Evolutionary conservation across 495 filamentous ascomycete genomes (phyloP).

Genomic region (Hypoxylon fragiforme): DNA sequence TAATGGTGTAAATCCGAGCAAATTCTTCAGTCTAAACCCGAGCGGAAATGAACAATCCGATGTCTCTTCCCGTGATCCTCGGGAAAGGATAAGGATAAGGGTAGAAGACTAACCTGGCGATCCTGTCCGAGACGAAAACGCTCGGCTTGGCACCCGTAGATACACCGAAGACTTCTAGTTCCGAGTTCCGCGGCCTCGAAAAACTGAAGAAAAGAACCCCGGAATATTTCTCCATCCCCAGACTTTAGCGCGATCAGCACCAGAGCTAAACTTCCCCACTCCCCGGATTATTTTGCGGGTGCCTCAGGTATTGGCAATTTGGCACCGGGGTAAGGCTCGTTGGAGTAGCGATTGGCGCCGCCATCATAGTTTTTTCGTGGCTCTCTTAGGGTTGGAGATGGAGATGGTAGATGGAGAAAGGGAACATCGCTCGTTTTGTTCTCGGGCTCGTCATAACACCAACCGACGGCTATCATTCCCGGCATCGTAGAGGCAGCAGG

Average conservation of each 20-base stretch:
- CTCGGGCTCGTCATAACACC: constrained; percentile 15
- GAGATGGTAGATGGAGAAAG: neutral
- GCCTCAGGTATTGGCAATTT: constrained; percentile 18
- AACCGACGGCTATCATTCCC: constrained; percentile 7
- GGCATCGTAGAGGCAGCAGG: neutral
- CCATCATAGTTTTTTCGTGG: neutral
- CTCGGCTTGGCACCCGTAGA: too few species aligned
- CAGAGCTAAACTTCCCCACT: too few species aligned
- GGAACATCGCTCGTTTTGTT: neutral
- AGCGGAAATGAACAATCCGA: too few species aligned
- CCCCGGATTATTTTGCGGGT: constrained; percentile 11
- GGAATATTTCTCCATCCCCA: neutral
- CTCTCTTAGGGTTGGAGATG: neutral
- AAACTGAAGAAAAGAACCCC: neutral
- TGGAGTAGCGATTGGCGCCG: constrained; percentile 6
- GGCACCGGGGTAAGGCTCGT: constrained; percentile 15
- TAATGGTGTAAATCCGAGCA: too few species aligned
- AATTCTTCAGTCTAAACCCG: too few species aligned
- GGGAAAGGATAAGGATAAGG: neutral
- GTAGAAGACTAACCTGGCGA: neutral
- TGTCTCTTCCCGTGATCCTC: too few species aligned
- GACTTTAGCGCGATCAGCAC: constrained; percentile 1
- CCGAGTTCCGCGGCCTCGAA: too few species aligned
- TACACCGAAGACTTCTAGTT: too few species aligned
- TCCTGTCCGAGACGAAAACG: neutral